Evolutionary conservation across 257 asterid genomes (phyloP), one percentile per base, ranked within the genome.

Genomic region (Paraleonurus japonicus): DNA sequence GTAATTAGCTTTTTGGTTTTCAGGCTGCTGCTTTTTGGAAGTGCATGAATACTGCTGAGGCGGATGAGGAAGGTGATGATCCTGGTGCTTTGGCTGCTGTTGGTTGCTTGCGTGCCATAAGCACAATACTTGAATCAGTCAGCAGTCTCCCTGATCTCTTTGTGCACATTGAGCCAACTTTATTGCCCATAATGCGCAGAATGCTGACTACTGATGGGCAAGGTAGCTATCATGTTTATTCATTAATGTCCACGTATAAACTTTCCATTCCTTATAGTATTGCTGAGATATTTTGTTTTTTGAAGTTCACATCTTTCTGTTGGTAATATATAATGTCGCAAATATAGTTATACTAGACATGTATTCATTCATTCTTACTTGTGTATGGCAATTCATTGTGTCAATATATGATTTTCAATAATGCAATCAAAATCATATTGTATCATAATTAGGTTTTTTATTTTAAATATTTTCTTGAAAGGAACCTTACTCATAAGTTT

Each of bases 71-170:
- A 76, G 97, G 88, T 17, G 99, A 95, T 78, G 99, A 95, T 76
- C 87, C 98, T 69, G 99, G 99, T 73, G 97, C 99, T 32, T 84
- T 95, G 84, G 99, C 99, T 48, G 99, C 99, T 30, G 99, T 95
- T 81, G 99, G 99, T 62, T 95, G 99, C 81, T 86, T 95, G 85
- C 92, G 99, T 67, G 99, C 99, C 81, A 90, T 95, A 75, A 90
- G 99, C 86, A 95, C 99, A 64, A 92, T 92, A 69, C 99, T 95
- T 27, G 99, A 95, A 86, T 95, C 99, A 23, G 81, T 95, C 68
- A 92, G 88, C 88, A 83, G 96, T 51, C 96, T 95, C 50, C 97
- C 99, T 26, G 87, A 88, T 55, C 95, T 95, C 73, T 95, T 90
- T 81, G 88, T 73, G 23, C 96, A 80, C 55, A 85, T 95, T 73